Evolutionary conservation across 2,329 filamentous ascomycete genomes (phyloP), one percentile per base, ranked within the genome.

Genomic region (Dothistroma pini): DNA sequence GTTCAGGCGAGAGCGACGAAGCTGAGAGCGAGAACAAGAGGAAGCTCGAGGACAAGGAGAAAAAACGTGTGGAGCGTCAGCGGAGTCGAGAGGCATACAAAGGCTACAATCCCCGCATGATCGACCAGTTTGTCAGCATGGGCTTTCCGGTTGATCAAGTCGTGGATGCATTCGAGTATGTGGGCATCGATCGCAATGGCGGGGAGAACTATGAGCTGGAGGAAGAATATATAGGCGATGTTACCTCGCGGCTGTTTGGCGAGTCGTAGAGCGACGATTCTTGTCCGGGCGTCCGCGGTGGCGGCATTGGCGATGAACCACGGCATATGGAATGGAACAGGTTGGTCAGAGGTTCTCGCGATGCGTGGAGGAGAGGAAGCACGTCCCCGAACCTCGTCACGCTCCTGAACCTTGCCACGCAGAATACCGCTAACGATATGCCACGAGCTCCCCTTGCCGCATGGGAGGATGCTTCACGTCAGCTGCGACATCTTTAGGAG

Each of bases 141-240:
- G 93, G 93, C 11, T 97, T 97, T 69, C 87, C 91, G 59, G 84
- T 96, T 1, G 89, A 93, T 54, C 83, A 84, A n/a, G 91, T 97
- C 1, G 91, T 97, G 0, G 84, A 89, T 10, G 90, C 91, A 0
- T 96, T 97, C 58, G 83, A 88, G 56, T 89, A 84, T 63, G 87
- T 95, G 8, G 89, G 90, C 6, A 93, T 96, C 67, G 90, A 93
- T 64, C 84, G 85, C 19, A 91, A 89, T 68, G 84, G 83, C 29
- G 92, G 92, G 0, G 81, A 88, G 67, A 89, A 95, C 72, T 95
- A 96, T 74, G 87, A 90, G 69, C 79, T 96, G n/a, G 91, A 96
- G 72, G 90, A 95, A 70, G 91, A 88, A 1, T 93, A 92, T 68
- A 91, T 96, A 84, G 91, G 90, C 3, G 92, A 96, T 68, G 88